phyloP scores from a whole-genome alignment of 31 red algal genomes.

The Asparagopsis taxiformis region DNA sequence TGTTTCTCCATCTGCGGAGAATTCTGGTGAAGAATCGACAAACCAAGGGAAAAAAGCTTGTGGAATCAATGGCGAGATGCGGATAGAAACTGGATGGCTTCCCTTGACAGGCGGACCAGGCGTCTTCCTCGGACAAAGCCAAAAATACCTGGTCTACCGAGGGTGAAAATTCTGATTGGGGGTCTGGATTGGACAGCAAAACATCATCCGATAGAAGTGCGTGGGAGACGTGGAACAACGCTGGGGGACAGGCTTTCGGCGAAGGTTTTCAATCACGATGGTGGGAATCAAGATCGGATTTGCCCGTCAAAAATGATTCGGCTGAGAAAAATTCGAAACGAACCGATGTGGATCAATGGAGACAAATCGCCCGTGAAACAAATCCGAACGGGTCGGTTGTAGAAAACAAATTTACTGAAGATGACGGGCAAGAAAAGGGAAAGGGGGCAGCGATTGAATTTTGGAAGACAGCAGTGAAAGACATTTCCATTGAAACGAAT shows the following conservation, averaged over 20 bases:
- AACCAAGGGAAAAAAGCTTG: background rate
- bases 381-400: background rate
- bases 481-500: conserved; percentile 18
- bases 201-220: conserved; percentile 53
- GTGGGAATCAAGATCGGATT: conserved; percentile 28
- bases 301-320: background rate
- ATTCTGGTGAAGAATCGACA: background rate
- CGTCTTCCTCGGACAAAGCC: background rate
- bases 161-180: conserved; percentile 42
- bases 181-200: conserved; percentile 27
- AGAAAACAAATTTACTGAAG: background rate
- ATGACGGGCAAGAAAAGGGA: background rate
- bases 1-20: too few species aligned
- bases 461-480: conserved; percentile 22
- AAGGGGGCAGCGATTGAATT: conserved; percentile 15
- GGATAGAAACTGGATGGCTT: conserved; percentile 28
- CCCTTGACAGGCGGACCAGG: conserved; percentile 5
- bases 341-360: conserved; percentile 29
- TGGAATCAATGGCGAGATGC: conserved; percentile 57
- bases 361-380: conserved; percentile 10
- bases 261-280: background rate
- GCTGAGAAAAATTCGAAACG: background rate
- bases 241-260: background rate
- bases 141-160: background rate
- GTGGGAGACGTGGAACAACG: conserved; percentile 55